phyloP scores from a whole-genome alignment of 169 alveolate species.

The Plasmodium berghei region DNA sequence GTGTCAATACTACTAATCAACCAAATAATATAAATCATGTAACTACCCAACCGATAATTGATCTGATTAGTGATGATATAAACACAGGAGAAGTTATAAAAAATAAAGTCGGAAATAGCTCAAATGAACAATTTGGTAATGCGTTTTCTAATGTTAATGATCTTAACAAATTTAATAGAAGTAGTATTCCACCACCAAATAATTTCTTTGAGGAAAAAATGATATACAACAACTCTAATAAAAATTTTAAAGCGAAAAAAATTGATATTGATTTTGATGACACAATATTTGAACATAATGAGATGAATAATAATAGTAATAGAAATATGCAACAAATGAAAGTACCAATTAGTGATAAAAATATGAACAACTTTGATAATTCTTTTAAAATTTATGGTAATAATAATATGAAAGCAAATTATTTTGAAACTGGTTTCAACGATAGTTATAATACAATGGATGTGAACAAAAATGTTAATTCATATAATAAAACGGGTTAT shows the following conservation, averaged over 20 bases:
- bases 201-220: conserved; percentile 63
- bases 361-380: conserved; percentile 13
- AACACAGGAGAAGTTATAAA: neutral
- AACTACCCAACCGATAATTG: conserved; percentile 17
- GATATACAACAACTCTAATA: conserved; percentile 35
- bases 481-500: neutral
- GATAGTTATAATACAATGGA: neutral
- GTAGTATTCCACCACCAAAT: conserved; percentile 9
- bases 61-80: conserved; percentile 52
- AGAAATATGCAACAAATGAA: neutral
- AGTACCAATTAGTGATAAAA: neutral
- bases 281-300: conserved; percentile 32
- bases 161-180: neutral
- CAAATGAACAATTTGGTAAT: conserved; percentile 6
- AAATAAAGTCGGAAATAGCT: neutral
- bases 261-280: conserved; percentile 71
- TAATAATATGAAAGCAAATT: conserved; percentile 13
- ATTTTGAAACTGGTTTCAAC: conserved; percentile 4
- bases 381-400: conserved; percentile 19
- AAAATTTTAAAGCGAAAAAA: conserved; percentile 75
- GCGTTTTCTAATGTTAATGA: conserved; percentile 1
- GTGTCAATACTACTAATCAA: conserved; percentile 3
- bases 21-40: neutral
- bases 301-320: conserved; percentile 2
- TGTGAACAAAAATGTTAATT: neutral